Percentiles rank a stretch among this genome's conserved stretches.
These are phyloP conservation scores for Friedmanniomyces simplex DNA, from an alignment of 495 filamentous ascomycete species.

Conservation along the genomic window DNA sequence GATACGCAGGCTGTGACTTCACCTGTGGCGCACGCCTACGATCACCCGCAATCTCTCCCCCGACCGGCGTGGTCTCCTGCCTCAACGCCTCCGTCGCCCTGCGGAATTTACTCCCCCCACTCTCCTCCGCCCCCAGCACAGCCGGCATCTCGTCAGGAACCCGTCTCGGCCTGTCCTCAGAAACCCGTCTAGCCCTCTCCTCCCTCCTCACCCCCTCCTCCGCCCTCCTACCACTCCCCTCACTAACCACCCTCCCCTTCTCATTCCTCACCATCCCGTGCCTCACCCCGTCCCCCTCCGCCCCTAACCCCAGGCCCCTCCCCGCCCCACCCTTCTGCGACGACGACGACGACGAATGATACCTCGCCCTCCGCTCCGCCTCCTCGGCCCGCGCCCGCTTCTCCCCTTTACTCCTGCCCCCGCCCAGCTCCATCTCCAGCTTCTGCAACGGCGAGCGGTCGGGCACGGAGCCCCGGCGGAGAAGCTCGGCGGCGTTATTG, in stretches of 20 bases:
- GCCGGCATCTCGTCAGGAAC: neutral
- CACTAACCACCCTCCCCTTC: slow-evolving; percentile 11
- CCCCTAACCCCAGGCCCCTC: neutral
- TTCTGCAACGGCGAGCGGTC: slow-evolving; percentile 84
- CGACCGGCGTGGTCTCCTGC: neutral
- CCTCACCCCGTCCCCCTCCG: neutral
- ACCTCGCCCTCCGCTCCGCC: slow-evolving; percentile 55
- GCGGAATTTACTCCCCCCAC: neutral
- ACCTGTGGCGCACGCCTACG: neutral
- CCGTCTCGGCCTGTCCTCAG: neutral
- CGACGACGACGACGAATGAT: slow-evolving; percentile 16
- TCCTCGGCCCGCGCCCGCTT: slow-evolving; percentile 72
- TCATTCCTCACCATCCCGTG: slow-evolving; percentile 3
- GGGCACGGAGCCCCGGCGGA: slow-evolving; percentile 46
- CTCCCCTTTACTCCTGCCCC: slow-evolving; percentile 89
- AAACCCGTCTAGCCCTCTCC: neutral
- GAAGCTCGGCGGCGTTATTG: slow-evolving; percentile 1
- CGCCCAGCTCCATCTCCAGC: slow-evolving; percentile 76
- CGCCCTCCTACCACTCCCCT: neutral
- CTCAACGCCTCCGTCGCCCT: slow-evolving; percentile 1
- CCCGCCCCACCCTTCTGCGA: slow-evolving; percentile 18
- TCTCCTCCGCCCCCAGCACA: neutral
- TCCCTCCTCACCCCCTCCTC: slow-evolving; percentile 5
- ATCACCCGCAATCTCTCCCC: neutral
- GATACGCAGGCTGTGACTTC: neutral